Conservation (phyloP, 768 basidiomycete genomes). For the Lepiota venenata region DNA sequence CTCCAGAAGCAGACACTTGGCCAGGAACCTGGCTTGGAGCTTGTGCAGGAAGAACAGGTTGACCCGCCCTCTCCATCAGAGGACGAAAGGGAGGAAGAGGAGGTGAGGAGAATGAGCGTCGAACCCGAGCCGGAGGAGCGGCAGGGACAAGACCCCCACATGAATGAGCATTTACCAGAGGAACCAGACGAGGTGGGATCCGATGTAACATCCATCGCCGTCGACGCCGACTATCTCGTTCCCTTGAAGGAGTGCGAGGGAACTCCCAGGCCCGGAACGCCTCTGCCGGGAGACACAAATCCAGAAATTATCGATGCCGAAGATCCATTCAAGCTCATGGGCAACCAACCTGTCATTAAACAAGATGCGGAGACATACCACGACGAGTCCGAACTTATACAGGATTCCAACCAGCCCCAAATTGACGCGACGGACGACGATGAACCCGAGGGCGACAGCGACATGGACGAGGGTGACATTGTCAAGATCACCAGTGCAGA, state of each 20-base stretch:
- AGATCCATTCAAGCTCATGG: constrained; percentile 6
- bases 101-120: constrained; percentile 24
- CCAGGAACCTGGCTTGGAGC: constrained; percentile 11
- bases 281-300: not conserved
- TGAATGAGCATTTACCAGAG: not conserved
- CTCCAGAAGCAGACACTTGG: not conserved
- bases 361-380: not conserved
- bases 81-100: constrained; percentile 25
- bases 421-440: not conserved
- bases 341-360: constrained; percentile 1
- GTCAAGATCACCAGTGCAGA: constrained; percentile 85
- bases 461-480: constrained; percentile 49
- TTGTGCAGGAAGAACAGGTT: constrained; percentile 22
- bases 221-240: not conserved
- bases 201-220: not conserved
- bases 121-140: constrained; percentile 15
- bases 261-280: not conserved
- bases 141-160: constrained; percentile 10
- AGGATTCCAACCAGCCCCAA: not conserved
- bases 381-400: constrained; percentile 3
- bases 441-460: constrained; percentile 16
- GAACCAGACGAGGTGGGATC: not conserved
- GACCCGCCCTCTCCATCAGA: not conserved
- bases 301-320: not conserved
- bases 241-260: constrained; percentile 10